phyloP scores from a whole-genome alignment of 768 basidiomycete genomes.

The Hydnomerulius pinastri region DNA sequence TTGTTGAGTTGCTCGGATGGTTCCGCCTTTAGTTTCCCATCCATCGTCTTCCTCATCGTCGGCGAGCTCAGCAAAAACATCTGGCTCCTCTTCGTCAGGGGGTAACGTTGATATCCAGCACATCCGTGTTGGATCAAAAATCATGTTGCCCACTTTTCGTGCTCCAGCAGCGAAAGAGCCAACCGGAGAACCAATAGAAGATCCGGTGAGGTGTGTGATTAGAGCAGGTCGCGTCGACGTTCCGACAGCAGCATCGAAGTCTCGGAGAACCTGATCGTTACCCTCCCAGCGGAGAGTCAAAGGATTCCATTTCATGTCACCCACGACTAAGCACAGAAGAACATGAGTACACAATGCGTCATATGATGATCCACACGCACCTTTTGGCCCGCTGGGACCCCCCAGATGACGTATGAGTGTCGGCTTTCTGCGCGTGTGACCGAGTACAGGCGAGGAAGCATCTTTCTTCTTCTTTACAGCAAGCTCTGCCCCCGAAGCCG shows the following conservation, averaged over 20 bases:
- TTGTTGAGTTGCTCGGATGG: constrained; percentile 68
- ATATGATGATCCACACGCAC: constrained; percentile 41
- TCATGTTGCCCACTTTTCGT: constrained; percentile 96
- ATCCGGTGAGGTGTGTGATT: constrained; percentile 90
- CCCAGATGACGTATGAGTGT: constrained; percentile 87
- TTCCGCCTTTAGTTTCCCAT: constrained; percentile 76
- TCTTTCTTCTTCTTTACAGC: constrained; percentile 59
- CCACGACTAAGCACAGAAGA: constrained; percentile 71
- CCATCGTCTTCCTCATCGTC: constrained; percentile 83
- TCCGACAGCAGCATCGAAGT: constrained; percentile 81
- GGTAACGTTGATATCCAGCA: constrained; percentile 89
- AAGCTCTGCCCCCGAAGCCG: constrained; percentile 31
- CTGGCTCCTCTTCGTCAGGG: constrained; percentile 90
- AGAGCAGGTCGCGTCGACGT: constrained; percentile 91
- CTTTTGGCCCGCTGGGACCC: constrained; percentile 66
- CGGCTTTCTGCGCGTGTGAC: constrained; percentile 68
- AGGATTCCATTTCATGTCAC: constrained; percentile 99
- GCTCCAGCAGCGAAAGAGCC: constrained; percentile 76
- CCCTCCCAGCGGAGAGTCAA: constrained; percentile 92
- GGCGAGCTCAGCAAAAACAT: constrained; percentile 91
- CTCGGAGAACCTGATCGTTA: constrained; percentile 87
- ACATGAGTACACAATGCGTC: constrained; percentile 14
- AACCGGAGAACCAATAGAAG: constrained; percentile 80
- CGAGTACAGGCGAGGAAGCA: constrained; percentile 43
- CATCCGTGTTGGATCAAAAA: constrained; percentile 93